Evolutionary conservation across 2,329 filamentous ascomycete species (phyloP).

Genomic region (Apiospora pterosperma): DNA sequence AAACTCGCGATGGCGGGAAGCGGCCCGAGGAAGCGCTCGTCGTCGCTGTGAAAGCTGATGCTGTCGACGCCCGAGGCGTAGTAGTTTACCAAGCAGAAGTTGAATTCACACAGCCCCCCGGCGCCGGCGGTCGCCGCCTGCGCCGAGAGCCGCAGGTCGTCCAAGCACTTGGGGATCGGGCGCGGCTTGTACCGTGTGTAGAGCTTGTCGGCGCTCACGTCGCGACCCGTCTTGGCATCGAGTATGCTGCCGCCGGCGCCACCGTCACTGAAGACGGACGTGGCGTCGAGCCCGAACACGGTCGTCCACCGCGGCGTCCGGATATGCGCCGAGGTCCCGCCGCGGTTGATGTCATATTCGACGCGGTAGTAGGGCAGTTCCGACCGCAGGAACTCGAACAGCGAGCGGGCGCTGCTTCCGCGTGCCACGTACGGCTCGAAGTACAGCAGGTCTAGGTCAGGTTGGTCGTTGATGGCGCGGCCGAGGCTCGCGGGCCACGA

Average conservation of each 20-base stretch:
- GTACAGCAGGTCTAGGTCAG: slow-evolving; percentile 70
- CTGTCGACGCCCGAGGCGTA: slow-evolving; percentile 75
- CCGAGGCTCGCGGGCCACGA: slow-evolving; percentile 50
- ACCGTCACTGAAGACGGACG: slow-evolving; percentile 52
- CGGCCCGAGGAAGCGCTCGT: slow-evolving; percentile 70
- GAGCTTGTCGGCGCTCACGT: slow-evolving; percentile 45
- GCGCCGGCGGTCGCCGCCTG: slow-evolving; percentile 65
- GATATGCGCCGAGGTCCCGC: slow-evolving; percentile 59
- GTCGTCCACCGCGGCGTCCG: slow-evolving; percentile 57
- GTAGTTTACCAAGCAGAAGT: slow-evolving; percentile 81
- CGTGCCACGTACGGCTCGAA: slow-evolving; percentile 69
- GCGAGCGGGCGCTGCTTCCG: slow-evolving; percentile 43
- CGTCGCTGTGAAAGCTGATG: slow-evolving; percentile 77
- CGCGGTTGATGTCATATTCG: slow-evolving; percentile 68
- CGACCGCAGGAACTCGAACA: slow-evolving; percentile 70
- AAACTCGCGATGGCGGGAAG: slow-evolving; percentile 73
- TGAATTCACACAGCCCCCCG: slow-evolving; percentile 68
- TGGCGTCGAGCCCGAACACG: slow-evolving; percentile 58
- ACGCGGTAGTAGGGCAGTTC: slow-evolving; percentile 75
- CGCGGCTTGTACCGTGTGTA: slow-evolving; percentile 57
- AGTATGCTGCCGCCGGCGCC: slow-evolving; percentile 37
- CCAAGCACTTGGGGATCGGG: slow-evolving; percentile 68
- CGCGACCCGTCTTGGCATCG: slow-evolving; percentile 15
- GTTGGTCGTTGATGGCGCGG: slow-evolving; percentile 59
- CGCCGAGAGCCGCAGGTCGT: slow-evolving; percentile 57